phyloP scores from a whole-genome alignment of 1,139 yeast genomes.

The Taphrina deformans region DNA sequence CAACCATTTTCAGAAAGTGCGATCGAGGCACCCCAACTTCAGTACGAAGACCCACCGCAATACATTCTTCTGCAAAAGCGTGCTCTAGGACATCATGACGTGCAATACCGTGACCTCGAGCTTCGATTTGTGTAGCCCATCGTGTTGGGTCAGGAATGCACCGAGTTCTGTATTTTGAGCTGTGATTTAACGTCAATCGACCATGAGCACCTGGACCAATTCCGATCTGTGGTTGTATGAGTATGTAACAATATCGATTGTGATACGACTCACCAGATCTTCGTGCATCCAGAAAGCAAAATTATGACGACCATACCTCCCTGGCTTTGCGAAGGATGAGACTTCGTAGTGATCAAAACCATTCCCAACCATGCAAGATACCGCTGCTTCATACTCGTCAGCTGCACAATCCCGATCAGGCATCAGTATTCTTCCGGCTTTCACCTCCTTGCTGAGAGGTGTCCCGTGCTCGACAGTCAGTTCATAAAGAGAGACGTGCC shows the following conservation, averaged over 20 bases:
- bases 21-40: slow-evolving; percentile 12
- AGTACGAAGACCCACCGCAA: slow-evolving; percentile 24
- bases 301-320: slow-evolving; percentile 14
- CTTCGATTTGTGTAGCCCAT: slow-evolving; percentile 20
- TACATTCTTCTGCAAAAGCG: slow-evolving; percentile 16
- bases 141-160: slow-evolving; percentile 25
- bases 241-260: too few species aligned
- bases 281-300: slow-evolving; percentile 30
- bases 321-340: slow-evolving; percentile 13
- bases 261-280: background rate
- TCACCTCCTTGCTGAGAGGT: slow-evolving; percentile 13
- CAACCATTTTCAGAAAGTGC: background rate
- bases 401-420: slow-evolving; percentile 17
- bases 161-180: slow-evolving; percentile 16
- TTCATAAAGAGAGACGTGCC: slow-evolving; percentile 27
- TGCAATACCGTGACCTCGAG: slow-evolving; percentile 10
- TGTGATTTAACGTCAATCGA: background rate
- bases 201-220: slow-evolving; percentile 34
- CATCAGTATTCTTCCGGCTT: background rate
- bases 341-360: slow-evolving; percentile 26
- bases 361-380: background rate
- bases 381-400: slow-evolving; percentile 19
- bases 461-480: slow-evolving; percentile 25
- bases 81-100: background rate
- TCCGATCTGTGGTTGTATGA: slow-evolving; percentile 26